Base-by-base conservation (phyloP, 2,329 filamentous ascomycete genomes). In the Leptographium procerum region DNA sequence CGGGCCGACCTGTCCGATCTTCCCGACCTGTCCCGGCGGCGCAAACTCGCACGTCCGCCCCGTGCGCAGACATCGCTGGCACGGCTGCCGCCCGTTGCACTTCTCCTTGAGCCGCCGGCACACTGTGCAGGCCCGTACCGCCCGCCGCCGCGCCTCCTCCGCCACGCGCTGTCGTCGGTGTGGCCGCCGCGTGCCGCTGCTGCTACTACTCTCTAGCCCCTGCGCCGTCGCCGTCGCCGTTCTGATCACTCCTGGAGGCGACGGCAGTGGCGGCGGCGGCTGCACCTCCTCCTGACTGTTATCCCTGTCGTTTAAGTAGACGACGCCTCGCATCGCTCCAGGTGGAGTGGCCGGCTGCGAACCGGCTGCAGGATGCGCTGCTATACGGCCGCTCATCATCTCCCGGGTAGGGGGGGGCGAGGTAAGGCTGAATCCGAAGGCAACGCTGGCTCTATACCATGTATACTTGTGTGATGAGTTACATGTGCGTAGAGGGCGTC, bases 11-110 rank as follows among this genome's bases (percentile, higher is more conserved):
- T n/a, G n/a, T n/a, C n/a, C 29, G 2, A n/a, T 8, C n/a, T 8
- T 1, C 8, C 34, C 33, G 33, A 34, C 22, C 34, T 55, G 53
- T 13, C 53, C 53, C 78, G 81, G 56, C 9, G 51, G 52, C 0
- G 59, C 48, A 56, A 64, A 64, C 45, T 62, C 60, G 56, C 63
- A 64, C 11, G 48, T 59, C 10, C 59, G 60, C 10, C 62, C 62
- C 2, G 60, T 60, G 4, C 63, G 58, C 14, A 53, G 26, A 26
- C 63, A 64, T 0, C 63, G 54, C 31, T 60, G 57, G 48, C 63
- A 64, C 14, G 63, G 63, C 52, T 63, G 62, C 16, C 58, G 59
- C 1, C 63, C 63, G 14, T 64, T 60, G 43, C 63, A 64, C 24
- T 64, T 64, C 53, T 64, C 63, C 58, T 64, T 64, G 9, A 64